Base-by-base conservation (phyloP, 73 alveolate species). In the Paramecium tetraurelia region DNA sequence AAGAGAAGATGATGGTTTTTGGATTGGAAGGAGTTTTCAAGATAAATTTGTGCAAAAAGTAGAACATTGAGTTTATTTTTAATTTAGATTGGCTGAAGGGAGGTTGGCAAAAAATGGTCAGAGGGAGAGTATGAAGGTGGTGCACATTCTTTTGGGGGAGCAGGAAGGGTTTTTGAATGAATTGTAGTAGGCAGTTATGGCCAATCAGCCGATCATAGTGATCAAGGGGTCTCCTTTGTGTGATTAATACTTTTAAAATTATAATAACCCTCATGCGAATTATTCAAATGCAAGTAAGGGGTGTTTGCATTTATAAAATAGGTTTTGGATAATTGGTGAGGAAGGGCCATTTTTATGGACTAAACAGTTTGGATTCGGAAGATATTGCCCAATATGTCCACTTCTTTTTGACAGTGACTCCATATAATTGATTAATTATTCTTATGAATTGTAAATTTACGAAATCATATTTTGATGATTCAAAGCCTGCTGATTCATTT, bases 341-440 rank as follows among this genome's bases (percentile, higher is more conserved):
- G 44, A 89, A 89, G 29, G 94, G 94, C 20, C 94, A 89, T 31
- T 89, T 89, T 53, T 89, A 71, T 57, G 87, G 86, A 41, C 69
- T 89, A 21, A 83, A 89, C 72, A 89, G 94, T 89, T 53, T 89
- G 7, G 94, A 89, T 57, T 71, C 94, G 0, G 94, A 89, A 53
- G 94, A 89, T 70, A 89, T 89, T 1, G 94, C 92, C 18, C 53
- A 89, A 72, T 89, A 89, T 71, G 57, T 89, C 12, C 90, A 89
- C 21, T 89, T 89, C 36, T 89, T 89, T 69, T 89, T 89, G 87
- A 89, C 94, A 1, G 86, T 89, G 33, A 89, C 94, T n/a, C 90
- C 94, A 10, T 89, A 43, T 80, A 80, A 46, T 18, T 80, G 90
- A 80, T 63, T 63, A 63, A 63, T 63, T 63, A 63, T 63, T 75